Base-by-base conservation (phyloP, 2,329 filamentous ascomycete genomes). In the Alternaria atra region DNA sequence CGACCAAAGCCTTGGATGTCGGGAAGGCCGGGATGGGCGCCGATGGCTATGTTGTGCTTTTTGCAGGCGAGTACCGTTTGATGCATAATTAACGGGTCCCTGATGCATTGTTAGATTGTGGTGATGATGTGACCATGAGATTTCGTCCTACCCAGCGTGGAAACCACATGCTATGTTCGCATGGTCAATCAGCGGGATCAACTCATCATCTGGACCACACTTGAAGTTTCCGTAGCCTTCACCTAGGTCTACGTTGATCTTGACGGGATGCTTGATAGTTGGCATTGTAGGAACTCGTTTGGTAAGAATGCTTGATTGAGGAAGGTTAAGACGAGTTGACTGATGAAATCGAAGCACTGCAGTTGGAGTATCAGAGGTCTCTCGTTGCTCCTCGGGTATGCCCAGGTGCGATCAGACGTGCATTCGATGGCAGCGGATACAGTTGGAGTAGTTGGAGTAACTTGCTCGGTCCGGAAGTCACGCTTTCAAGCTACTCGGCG, bases 1-100 rank as follows among this genome's bases (percentile, higher is more conserved):
- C 88, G 80, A 2, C 88, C 88, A 67, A 90, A 90, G 8, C 88
- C 88, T 76, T 87, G 83, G 23, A 89, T 81, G 71, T 90, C 88
- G n/a, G 86, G 87, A 0, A 90, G 79, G 1, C 87, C 87, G 0
- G 88, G 88, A 66, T 91, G 88, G 0, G 89, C 89, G 7, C 88
- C 88, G 6, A 86, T 78, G 51, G 80, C 81, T 61, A 90, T 83
- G 58, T 81, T 81, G 73, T 88, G 83, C 42, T 82, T 72, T 74
- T 89, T 89, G 76, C 86, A 88, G 17, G 84, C 79, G 9, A 78
- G 79, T 10, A 90, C 84, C 0, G 87, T 90, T 57, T 86, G 80
- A 48, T 84, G 78, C 87, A 90, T 90, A 55, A 89, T 87, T n/a
- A 86, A 70, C 0, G 88, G 87, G 61, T 90, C 88, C 48, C 79